Base-by-base conservation (phyloP, 768 basidiomycete genomes). In the Kwoniella botswanensis region DNA sequence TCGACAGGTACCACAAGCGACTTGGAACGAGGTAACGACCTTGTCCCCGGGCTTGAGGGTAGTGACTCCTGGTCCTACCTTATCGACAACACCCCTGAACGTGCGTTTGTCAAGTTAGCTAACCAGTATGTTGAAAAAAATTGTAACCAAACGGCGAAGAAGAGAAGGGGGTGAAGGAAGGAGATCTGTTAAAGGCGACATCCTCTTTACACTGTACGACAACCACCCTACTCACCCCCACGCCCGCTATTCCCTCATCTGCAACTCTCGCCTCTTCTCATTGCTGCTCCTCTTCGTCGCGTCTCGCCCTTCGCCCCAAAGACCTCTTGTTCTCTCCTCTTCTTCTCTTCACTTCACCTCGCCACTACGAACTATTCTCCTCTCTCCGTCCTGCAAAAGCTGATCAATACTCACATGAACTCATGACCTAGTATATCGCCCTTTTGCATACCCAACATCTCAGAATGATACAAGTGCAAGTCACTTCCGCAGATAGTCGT, bases 341-440 rank as follows among this genome's bases (percentile, higher is more conserved):
- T 53, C 1, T 29, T 17, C 18, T 53, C 61, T 24, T 60, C 44
- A 65, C 64, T 21, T 15, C 64, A 21, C 18, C 46, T 50, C 46
- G 46, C 46, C 46, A 50, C 18, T 13, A 18, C 46, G 17, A 13
- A 6, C 6, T 50, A 11, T 15, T 18, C 13, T 18, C 46, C 18
- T 50, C 46, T 15, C 12, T 50, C 46, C 46, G 17, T 50, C 46
- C 69, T 55, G 11, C 35, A 24, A 7, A 21, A 55, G 17, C 15
- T n/a, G 21, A 22, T 13, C 54, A 10, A 60, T 13, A 68, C 69
- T 66, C 42, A 73, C 79, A 80, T 78, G 64, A 81, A 82, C 72
- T 91, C 90, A 78, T 91, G 91, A 0, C 91, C 91, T 0, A 92
- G 83, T 66, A 92, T 91, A 80, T 92, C 91, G 9, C 90, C 91